phyloP scores from a whole-genome alignment of 1,284 basidiomycete species.

The Pyrrhoderma noxium region DNA sequence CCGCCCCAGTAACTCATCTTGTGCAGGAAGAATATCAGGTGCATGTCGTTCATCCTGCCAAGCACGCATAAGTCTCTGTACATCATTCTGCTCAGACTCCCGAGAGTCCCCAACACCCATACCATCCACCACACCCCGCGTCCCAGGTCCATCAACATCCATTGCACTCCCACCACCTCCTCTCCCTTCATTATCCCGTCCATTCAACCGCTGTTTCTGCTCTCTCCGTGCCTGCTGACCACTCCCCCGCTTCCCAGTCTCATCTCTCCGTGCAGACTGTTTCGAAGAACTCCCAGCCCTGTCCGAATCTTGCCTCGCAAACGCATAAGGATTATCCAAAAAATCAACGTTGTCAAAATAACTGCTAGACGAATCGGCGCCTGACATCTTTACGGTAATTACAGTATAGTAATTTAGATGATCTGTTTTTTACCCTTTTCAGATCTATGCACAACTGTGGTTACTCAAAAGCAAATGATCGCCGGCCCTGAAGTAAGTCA shows the following conservation, averaged over 20 bases:
- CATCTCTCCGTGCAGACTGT: background rate
- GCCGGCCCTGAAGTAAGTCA: too few species aligned
- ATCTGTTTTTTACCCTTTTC: too few species aligned
- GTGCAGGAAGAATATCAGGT: slow-evolving; percentile 70
- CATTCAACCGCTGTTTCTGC: background rate
- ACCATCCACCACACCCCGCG: background rate
- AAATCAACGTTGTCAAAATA: slow-evolving; percentile 15
- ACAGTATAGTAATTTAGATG: too few species aligned
- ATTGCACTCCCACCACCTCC: slow-evolving; percentile 6
- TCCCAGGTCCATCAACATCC: slow-evolving; percentile 7
- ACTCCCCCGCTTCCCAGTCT: background rate
- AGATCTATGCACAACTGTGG: too few species aligned
- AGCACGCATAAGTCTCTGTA: slow-evolving; percentile 62
- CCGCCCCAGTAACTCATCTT: slow-evolving; percentile 64
- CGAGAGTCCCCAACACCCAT: slow-evolving; percentile 5
- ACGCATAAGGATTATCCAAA: slow-evolving; percentile 10
- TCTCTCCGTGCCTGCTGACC: background rate
- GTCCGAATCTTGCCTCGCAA: background rate
- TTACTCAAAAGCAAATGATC: too few species aligned
- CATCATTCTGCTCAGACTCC: slow-evolving; percentile 32
- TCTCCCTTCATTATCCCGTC: background rate
- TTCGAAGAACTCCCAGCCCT: background rate
- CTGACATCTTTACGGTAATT: slow-evolving; percentile 3
- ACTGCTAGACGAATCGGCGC: slow-evolving; percentile 5
- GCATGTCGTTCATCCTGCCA: slow-evolving; percentile 86